Percentiles rank a stretch among this genome's conserved stretches.
phyloP scores from a whole-genome alignment of 2,329 filamentous ascomycete genomes.

The Lasiodiplodia theobromae region DNA sequence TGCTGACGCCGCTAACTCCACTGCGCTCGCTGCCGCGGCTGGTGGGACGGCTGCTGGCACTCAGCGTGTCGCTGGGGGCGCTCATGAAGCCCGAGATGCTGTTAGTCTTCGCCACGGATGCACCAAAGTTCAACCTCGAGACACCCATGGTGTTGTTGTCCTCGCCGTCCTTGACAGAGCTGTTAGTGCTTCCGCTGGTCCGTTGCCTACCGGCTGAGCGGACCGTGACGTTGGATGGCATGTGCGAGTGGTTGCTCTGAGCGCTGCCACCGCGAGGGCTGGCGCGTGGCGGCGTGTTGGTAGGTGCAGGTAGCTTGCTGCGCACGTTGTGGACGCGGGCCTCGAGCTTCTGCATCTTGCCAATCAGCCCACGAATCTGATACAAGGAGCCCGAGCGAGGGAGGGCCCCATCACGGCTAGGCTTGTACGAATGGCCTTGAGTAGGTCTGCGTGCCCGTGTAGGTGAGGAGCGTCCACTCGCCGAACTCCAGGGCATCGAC shows the following conservation, averaged over 20 bases:
- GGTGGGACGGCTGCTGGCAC: conserved; percentile 67
- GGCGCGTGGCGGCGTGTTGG: conserved; percentile 76
- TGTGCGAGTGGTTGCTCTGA: conserved; percentile 53
- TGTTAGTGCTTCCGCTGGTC: conserved; percentile 61
- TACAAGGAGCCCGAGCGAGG: conserved; percentile 77
- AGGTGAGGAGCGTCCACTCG: conserved; percentile 53
- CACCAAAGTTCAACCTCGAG: conserved; percentile 35
- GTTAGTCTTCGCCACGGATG: conserved; percentile 10
- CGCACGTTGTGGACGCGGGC: conserved; percentile 89
- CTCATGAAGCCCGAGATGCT: conserved; percentile 33
- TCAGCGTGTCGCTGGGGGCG: conserved; percentile 41
- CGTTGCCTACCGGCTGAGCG: conserved; percentile 67
- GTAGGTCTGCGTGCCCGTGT: conserved; percentile 47
- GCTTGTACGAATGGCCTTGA: conserved; percentile 27
- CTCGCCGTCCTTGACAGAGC: conserved; percentile 41
- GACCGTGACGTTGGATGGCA: conserved; percentile 65
- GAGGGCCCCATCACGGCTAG: conserved; percentile 60
- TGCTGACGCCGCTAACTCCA: conserved; percentile 55
- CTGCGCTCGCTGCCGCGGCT: conserved; percentile 67
- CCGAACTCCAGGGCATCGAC: conserved; percentile 62
- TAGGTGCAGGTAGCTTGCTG: conserved; percentile 87
- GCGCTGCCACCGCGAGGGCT: conserved; percentile 72
- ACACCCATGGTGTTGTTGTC: conserved; percentile 35
- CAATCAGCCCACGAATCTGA: conserved; percentile 91
- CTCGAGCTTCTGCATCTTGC: conserved; percentile 96